Evolutionary conservation across 352 stramenopile genomes (phyloP).

Genomic region (Peronosclerospora sorghi): DNA sequence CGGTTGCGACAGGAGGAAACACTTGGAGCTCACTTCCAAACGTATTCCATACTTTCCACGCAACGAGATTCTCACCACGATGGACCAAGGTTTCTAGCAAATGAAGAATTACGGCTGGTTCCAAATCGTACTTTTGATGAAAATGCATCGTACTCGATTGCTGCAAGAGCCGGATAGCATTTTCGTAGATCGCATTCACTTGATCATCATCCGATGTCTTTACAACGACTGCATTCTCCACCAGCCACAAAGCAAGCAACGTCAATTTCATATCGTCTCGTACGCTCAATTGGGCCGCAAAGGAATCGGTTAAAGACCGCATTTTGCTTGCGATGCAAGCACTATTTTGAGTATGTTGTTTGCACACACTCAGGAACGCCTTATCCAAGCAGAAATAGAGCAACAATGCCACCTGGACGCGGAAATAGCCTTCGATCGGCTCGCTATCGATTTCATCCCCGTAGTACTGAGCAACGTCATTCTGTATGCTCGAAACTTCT

Average conservation of each 20-base stretch:
- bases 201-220: slow-evolving; percentile 52
- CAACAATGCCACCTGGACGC: slow-evolving; percentile 55
- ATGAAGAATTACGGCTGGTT: slow-evolving; percentile 58
- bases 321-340: slow-evolving; percentile 51
- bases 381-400: slow-evolving; percentile 75
- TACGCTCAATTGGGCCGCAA: slow-evolving; percentile 57
- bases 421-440: slow-evolving; percentile 69
- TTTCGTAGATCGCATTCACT: slow-evolving; percentile 31
- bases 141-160: slow-evolving; percentile 67
- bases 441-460: slow-evolving; percentile 50
- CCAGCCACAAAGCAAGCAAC: slow-evolving; percentile 62
- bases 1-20: slow-evolving; percentile 37
- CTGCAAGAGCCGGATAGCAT: slow-evolving; percentile 47
- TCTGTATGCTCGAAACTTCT: no score
- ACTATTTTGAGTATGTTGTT: slow-evolving; percentile 36
- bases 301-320: slow-evolving; percentile 49
- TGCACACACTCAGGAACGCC: slow-evolving; percentile 47
- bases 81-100: no score
- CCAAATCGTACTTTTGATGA: slow-evolving; percentile 63
- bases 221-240: slow-evolving; percentile 73
- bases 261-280: slow-evolving; percentile 79
- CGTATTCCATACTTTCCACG: slow-evolving; percentile 85
- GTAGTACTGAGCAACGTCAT: slow-evolving; percentile 53
- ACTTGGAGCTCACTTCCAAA: no score
- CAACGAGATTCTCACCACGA: slow-evolving; percentile 56